A percentile compares a stretch with the other conserved stretches of the same genome.
Evolutionary conservation across 2,329 filamentous ascomycete genomes (phyloP).

Genomic region (Fusarium goolgardi): DNA sequence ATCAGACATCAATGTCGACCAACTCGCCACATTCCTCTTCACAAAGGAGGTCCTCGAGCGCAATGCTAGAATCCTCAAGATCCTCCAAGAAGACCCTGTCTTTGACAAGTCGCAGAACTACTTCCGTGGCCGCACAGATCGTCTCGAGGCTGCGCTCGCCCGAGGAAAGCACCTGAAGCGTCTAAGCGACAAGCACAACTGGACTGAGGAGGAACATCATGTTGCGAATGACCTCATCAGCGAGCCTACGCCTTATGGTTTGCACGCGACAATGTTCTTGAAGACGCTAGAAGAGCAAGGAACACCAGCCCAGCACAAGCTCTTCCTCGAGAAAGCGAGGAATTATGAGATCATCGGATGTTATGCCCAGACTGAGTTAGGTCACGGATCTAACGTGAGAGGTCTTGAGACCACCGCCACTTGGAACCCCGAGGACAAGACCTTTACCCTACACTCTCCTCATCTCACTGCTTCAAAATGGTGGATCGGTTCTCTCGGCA

Average conservation of each 20-base stretch:
- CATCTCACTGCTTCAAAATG: conserved; percentile 81
- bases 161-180: conserved; percentile 77
- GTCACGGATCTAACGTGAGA: conserved; percentile 81
- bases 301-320: conserved; percentile 77
- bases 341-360: conserved; percentile 80
- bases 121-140: conserved; percentile 75
- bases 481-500: conserved; percentile 85
- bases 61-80: conserved; percentile 68
- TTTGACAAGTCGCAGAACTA: conserved; percentile 86
- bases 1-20: conserved; percentile 74
- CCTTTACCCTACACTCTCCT: conserved; percentile 79
- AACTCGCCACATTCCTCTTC: conserved; percentile 75
- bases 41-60: conserved; percentile 72
- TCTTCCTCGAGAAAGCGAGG: conserved; percentile 75
- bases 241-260: conserved; percentile 78
- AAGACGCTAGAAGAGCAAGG: conserved; percentile 76
- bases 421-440: conserved; percentile 79
- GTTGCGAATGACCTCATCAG: conserved; percentile 75
- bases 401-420: conserved; percentile 79
- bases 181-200: conserved; percentile 74
- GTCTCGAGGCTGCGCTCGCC: conserved; percentile 75
- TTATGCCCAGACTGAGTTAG: conserved; percentile 84
- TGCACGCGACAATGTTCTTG: conserved; percentile 68
- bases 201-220: conserved; percentile 72
- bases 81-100: conserved; percentile 74